Evolutionary conservation across 352 stramenopile species (phyloP), one percentile per base, ranked within the genome.

Genomic region (Phytophthora chlamydospora): DNA sequence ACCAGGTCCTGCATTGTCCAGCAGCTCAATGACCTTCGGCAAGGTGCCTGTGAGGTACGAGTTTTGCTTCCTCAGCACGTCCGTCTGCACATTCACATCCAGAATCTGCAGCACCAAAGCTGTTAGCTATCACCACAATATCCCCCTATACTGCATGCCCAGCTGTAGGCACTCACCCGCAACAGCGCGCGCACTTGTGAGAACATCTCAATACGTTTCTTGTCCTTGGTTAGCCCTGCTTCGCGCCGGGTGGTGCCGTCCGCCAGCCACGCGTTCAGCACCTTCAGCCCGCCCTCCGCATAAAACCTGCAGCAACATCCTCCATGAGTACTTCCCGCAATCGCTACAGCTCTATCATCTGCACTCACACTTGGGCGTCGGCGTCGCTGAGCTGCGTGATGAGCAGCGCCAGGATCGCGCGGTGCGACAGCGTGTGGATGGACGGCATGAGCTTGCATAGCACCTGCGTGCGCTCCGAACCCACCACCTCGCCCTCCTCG

Each of bases 361-460:
- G 29, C 32, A 62, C 69, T 45, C 42, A 93, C 80, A 78, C 85
- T 62, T 88, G 79, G 35, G 71, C 72, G 66, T 93, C 84, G 48
- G 72, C 72, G 63, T 90, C 80, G 71, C 70, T 88, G 62, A 93
- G 78, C 35, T 79, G 75, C 29, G 71, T 68, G 43, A 93, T 66
- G 41, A 93, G 76, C 71, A 93, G 85, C 38, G 78, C 82, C 49
- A 93, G 71, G 39, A 91, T 89, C 12, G 80, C 84, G 64, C 84
- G 84, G 62, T 93, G 84, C 43, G 84, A 81, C 36, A 80, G 55
- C 64, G 84, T 93, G 71, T 91, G 80, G 62, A 93, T 91, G 38
- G 80, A 91, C 41, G 84, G 80, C 84, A 93, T 88, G 71, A 93
- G 84, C 55, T 90, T 88, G 69, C 82, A 90, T 33, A 91, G 71